phyloP scores from a whole-genome alignment of 129 eudicot genomes.

The Apium graveolens region DNA sequence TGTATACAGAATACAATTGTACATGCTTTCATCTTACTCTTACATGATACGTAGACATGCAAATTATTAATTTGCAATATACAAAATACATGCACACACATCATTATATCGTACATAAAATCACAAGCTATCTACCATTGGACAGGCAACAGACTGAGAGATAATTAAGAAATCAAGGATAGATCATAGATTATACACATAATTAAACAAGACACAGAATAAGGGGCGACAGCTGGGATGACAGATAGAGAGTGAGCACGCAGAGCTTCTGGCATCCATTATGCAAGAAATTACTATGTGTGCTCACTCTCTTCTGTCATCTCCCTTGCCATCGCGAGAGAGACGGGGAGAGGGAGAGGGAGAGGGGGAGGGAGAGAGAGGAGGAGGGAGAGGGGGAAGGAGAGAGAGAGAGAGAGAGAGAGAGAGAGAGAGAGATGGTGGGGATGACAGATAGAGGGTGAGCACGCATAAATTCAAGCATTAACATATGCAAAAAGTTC shows the following conservation, averaged over 20 bases:
- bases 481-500: conserved; percentile 54
- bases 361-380: neutral
- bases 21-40: too few relatives aligned
- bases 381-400: neutral
- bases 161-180: neutral
- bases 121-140: too few relatives aligned
- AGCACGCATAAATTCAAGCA: conserved; percentile 83
- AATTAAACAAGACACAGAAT: neutral
- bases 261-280: conserved; percentile 1
- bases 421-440: neutral
- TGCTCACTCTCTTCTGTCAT: conserved; percentile 1
- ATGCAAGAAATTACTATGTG: neutral
- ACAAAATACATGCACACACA: neutral
- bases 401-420: neutral
- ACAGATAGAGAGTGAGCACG: conserved; percentile 2
- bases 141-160: neutral
- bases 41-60: too few relatives aligned
- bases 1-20: too few relatives aligned
- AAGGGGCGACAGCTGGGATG: neutral
- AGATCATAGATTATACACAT: neutral
- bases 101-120: too few relatives aligned
- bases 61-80: too few relatives aligned
- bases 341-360: neutral
- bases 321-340: neutral
- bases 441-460: conserved; percentile 79